Evolutionary conservation across 2,329 filamentous ascomycete species (phyloP), one percentile per base, ranked within the genome.

Genomic region (Colletotrichum sp.): DNA sequence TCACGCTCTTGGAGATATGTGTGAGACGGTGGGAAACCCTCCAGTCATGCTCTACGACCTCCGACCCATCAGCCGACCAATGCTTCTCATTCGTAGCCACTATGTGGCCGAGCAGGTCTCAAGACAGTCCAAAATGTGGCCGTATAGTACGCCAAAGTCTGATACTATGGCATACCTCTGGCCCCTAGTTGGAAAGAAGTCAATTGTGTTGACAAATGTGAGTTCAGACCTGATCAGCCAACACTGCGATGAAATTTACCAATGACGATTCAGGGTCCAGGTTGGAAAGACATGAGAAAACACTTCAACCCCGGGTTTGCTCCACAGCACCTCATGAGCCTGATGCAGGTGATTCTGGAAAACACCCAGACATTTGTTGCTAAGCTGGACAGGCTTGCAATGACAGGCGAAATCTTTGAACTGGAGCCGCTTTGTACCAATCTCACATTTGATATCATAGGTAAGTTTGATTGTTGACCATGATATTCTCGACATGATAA

Each of bases 361-460:
- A 86, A 85, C 77, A 80, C 79, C 0, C 57, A 67, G 34, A 77
- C 78, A 3, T 84, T 85, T 58, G 26, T 85, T 5, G 65, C 38
- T 15, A 71, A 71, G n/a, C 69, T 78, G 13, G 61, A 78, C 57
- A 32, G 30, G 6, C 60, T 69, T 18, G 75, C 48, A 21, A 6
- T 16, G 6, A 75, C 63, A 2, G 66, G 74, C 55, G 72, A 79
- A 48, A 12, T 77, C 61, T 77, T 63, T 28, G 48, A 76, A 10
- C 67, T 84, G 6, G 80, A 80, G 57, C 75, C 69, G 6, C 77
- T 81, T 6, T 77, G 79, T 28, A 80, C 80, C 6, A 81, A 81
- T 55, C 78, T 86, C 5, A 84, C 85, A 2, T 86, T 86, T 65
- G 85, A 87, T 69, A 83, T 86, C 18, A 85, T 86, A 57, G 78